phyloP scores from a whole-genome alignment of 2,329 filamentous ascomycete species.

The Drechslerella coelobrocha region DNA sequence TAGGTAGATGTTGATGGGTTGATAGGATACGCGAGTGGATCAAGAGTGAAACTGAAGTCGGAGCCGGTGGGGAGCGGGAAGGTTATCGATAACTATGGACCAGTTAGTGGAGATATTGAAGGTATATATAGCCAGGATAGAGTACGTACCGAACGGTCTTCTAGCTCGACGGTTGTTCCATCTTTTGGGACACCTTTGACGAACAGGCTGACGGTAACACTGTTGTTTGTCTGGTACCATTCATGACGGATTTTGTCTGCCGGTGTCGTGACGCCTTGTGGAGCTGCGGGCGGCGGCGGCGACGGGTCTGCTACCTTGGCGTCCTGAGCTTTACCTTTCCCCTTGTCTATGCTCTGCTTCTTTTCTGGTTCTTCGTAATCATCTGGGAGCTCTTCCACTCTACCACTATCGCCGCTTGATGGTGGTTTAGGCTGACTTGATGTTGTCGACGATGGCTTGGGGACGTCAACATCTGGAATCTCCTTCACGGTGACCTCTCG shows the following conservation, averaged over 20 bases:
- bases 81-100: constrained; percentile 53
- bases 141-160: constrained; percentile 51
- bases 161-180: constrained; percentile 62
- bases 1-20: constrained; percentile 68
- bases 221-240: constrained; percentile 70
- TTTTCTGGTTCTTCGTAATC: constrained; percentile 42
- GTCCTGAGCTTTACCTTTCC: constrained; percentile 7
- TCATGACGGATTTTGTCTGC: constrained; percentile 70
- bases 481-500: constrained; percentile 53
- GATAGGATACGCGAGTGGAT: constrained; percentile 70
- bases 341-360: constrained; percentile 13
- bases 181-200: constrained; percentile 70
- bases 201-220: constrained; percentile 68
- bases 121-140: constrained; percentile 9
- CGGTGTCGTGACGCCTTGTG: constrained; percentile 58
- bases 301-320: constrained; percentile 11
- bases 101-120: neutral
- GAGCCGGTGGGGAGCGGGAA: constrained; percentile 68
- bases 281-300: constrained; percentile 4
- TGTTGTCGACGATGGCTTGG: constrained; percentile 57
- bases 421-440: constrained; percentile 52
- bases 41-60: constrained; percentile 68
- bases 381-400: constrained; percentile 34
- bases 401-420: constrained; percentile 34
- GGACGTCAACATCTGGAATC: constrained; percentile 56